Percentiles rank a stretch among this genome's conserved stretches.
Evolutionary conservation across 2,329 filamentous ascomycete genomes (phyloP).

Genomic region (Nothophaeocryptopus gaeumannii): DNA sequence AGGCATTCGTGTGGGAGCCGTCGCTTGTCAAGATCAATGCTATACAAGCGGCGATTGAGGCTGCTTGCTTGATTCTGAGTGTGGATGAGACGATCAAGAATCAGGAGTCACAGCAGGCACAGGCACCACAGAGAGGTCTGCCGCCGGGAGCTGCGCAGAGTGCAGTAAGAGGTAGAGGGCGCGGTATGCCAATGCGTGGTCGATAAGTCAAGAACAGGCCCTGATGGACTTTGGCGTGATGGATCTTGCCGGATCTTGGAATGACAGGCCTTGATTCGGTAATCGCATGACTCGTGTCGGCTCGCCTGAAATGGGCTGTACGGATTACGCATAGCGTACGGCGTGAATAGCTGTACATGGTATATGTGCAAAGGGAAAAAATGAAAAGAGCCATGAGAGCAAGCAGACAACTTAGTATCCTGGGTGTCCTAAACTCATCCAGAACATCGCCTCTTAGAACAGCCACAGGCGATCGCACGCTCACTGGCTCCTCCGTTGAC

Average conservation of each 20-base stretch:
- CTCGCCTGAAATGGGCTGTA: conserved; percentile 3
- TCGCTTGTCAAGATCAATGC: conserved; percentile 95
- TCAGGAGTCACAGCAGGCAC: conserved; percentile 83
- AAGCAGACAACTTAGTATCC: too few species aligned
- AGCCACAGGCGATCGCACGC: too few species aligned
- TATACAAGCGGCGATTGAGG: conserved; percentile 92
- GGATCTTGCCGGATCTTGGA: background rate
- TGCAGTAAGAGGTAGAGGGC: conserved; percentile 78
- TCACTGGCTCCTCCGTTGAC: too few species aligned
- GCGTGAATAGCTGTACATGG: conserved; percentile 10
- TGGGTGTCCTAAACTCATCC: too few species aligned
- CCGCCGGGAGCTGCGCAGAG: conserved; percentile 73
- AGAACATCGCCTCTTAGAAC: too few species aligned
- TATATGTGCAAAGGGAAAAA: background rate
- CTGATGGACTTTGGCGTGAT: background rate
- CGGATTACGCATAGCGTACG: conserved; percentile 5
- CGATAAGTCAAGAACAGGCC: conserved; percentile 4
- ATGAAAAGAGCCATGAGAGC: background rate
- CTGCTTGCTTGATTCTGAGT: conserved; percentile 88
- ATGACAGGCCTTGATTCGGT: background rate
- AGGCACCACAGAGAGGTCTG: conserved; percentile 70
- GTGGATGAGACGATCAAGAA: conserved; percentile 98
- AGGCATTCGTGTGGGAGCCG: conserved; percentile 96
- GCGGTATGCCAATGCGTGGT: conserved; percentile 68
- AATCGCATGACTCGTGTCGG: too few species aligned